phyloP scores from a whole-genome alignment of 2,329 filamentous ascomycete species.

The Ophiosphaerella herpotricha region DNA sequence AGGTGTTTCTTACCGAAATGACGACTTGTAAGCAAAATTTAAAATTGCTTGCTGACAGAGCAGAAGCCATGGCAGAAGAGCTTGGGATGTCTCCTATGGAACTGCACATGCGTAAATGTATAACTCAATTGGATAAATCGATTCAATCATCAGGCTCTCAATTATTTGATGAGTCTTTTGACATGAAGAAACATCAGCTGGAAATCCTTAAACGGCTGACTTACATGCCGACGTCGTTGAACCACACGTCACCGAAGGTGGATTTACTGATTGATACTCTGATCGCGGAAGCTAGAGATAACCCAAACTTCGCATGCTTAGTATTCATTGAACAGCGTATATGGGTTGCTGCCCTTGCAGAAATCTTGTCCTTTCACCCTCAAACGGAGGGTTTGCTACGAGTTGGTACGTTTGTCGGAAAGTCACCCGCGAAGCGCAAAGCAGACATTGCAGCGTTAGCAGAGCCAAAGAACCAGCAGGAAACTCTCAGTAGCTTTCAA shows the following conservation, averaged over 20 bases:
- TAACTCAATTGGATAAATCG: conserved; percentile 30
- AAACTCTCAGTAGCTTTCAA: conserved; percentile 60
- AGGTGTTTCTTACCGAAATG: conserved; percentile 34
- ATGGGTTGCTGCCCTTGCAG: conserved; percentile 49
- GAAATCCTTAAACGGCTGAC: conserved; percentile 21
- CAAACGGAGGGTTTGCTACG: conserved; percentile 41
- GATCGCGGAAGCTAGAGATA: conserved; percentile 32
- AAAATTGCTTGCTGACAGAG: conserved; percentile 37
- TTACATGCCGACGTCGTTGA: conserved; percentile 14
- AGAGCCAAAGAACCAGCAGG: conserved; percentile 53
- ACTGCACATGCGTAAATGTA: conserved; percentile 45
- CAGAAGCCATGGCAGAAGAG: conserved; percentile 41
- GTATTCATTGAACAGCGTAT: conserved; percentile 55
- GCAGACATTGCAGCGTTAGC: conserved; percentile 56
- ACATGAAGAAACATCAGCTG: conserved; percentile 45
- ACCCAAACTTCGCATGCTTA: conserved; percentile 46
- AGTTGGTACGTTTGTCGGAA: conserved; percentile 59
- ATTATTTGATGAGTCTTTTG: conserved; percentile 35
- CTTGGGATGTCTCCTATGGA: conserved; percentile 46
- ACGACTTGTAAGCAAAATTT: conserved; percentile 50
- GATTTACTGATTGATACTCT: conserved; percentile 45
- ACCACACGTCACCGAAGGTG: conserved; percentile 42
- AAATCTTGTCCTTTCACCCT: conserved; percentile 42
- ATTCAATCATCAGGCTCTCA: conserved; percentile 22
- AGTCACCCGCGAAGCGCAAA: conserved; percentile 50